Base-by-base conservation (phyloP, 2,329 filamentous ascomycete species). In the Aureobasidium pullulans region DNA sequence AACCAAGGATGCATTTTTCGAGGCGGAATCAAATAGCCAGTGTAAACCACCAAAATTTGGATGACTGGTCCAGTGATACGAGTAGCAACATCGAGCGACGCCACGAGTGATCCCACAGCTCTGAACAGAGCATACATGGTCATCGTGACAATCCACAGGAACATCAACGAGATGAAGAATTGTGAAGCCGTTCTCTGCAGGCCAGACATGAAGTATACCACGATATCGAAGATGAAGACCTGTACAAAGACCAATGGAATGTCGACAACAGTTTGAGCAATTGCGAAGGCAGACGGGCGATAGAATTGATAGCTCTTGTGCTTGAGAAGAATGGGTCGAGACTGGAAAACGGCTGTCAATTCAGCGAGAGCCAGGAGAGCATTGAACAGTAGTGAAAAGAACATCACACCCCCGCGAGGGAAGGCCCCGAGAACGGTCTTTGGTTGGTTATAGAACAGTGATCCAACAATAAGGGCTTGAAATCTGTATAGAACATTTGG, bases 301-400 rank as follows among this genome's bases (percentile, higher is more conserved):
- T 94, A 87, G 68, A 95, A 93, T 0, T 89, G 87, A 66, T 90
- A 95, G 0, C 88, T 86, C 60, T 87, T 85, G 72, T 95, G 90
- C 70, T 94, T 95, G 70, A 91, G 90, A 62, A 95, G 81, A 39
- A 95, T 88, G 0, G 85, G 80, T 8, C 90, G 81, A 1, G 87
- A 89, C 15, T 85, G 75, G 88, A 94, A 93, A 1, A 87, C 88
- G 10, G 81, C 80, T 0, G 81, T 87, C 0, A 96, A 74, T 71
- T 95, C 90, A 0, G 86, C 83, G 68, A 94, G 92, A 28, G 90
- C 88, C 68, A 90, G 86, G 72, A 95, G 93, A n/a, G 88, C 87
- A 70, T 93, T 93, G 79, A 93, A 93, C 4, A 95, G 75, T 1
- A 95, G 81, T 23, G 87, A 78, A 57, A 91, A 84, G 74, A 95